Conservation (phyloP, 768 basidiomycete genomes). For the Suillus occidentalis region DNA sequence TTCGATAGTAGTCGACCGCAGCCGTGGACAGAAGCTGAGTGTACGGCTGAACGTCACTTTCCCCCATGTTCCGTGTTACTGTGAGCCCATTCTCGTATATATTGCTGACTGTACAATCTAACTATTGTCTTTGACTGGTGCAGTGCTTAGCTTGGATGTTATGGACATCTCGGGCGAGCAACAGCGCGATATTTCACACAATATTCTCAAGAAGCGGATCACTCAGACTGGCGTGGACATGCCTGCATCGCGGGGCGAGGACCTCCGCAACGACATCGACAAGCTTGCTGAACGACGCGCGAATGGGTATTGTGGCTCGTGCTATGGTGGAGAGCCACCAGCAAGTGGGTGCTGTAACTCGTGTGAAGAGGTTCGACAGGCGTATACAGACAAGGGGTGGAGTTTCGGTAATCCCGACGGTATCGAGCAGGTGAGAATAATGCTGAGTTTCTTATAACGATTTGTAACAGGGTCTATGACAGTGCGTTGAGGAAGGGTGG, state of each 20-base stretch:
- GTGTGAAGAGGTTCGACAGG: conserved; percentile 90
- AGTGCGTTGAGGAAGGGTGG: conserved; percentile 97
- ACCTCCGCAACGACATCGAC: conserved; percentile 87
- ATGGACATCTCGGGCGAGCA: conserved; percentile 99
- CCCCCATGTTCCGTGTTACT: conserved; percentile 95
- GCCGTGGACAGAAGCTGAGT: conserved; percentile 90
- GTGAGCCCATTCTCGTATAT: conserved; percentile 49
- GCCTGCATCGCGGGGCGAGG: conserved; percentile 51
- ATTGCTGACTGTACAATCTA: not conserved
- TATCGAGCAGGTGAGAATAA: conserved; percentile 81
- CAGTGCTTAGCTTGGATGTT: conserved; percentile 93
- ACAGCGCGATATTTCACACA: conserved; percentile 88
- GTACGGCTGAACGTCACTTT: conserved; percentile 93
- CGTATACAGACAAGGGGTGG: conserved; percentile 93
- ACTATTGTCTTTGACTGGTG: not conserved
- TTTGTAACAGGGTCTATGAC: conserved; percentile 1
- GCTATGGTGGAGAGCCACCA: conserved; percentile 85
- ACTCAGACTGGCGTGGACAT: conserved; percentile 59
- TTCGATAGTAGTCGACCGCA: conserved; percentile 91
- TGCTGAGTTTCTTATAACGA: not conserved
- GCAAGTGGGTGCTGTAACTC: conserved; percentile 88
- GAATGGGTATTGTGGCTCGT: conserved; percentile 86
- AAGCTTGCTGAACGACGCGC: conserved; percentile 63
- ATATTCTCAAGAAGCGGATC: conserved; percentile 81
- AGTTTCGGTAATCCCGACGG: conserved; percentile 88